A percentile compares a stretch with the other conserved stretches of the same genome.
Conservation (phyloP, 768 basidiomycete genomes). For the Suillus cothurnatus region DNA sequence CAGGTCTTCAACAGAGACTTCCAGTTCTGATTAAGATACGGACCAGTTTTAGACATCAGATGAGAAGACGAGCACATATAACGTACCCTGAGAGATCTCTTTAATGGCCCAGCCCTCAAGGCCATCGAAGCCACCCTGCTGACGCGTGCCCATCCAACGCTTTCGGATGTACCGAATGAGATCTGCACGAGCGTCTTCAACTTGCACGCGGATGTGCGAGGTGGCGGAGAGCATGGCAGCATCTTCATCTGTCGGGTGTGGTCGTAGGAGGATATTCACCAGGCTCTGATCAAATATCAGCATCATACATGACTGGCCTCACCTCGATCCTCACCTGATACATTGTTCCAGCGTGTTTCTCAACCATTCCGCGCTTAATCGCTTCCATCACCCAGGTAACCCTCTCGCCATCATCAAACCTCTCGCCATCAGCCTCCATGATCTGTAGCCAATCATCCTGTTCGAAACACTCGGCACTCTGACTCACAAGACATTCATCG, state of each 20-base stretch:
- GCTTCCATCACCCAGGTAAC: conserved; percentile 77
- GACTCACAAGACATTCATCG: conserved; percentile 59
- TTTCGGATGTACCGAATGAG: conserved; percentile 66
- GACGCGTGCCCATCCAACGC: conserved; percentile 74
- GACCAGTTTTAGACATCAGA: background rate
- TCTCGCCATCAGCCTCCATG: conserved; percentile 69
- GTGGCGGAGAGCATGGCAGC: conserved; percentile 68
- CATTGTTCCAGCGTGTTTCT: conserved; percentile 61
- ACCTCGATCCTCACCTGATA: conserved; percentile 65
- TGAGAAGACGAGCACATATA: background rate
- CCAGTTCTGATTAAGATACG: conserved; percentile 57
- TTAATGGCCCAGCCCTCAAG: conserved; percentile 89
- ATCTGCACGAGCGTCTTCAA: conserved; percentile 64
- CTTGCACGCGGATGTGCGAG: conserved; percentile 67
- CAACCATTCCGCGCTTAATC: conserved; percentile 60
- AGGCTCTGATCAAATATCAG: conserved; percentile 50
- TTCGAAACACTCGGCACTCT: conserved; percentile 67
- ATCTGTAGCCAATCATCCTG: conserved; percentile 74
- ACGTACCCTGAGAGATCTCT: conserved; percentile 60
- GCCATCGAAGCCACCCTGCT: conserved; percentile 76
- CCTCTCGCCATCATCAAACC: conserved; percentile 78
- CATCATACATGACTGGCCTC: background rate
- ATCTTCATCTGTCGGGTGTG: conserved; percentile 58
- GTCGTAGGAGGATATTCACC: conserved; percentile 73
- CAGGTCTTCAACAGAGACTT: conserved; percentile 78